phyloP scores from a whole-genome alignment of 2,329 filamentous ascomycete genomes.

The Colletotrichum brevisporum region DNA sequence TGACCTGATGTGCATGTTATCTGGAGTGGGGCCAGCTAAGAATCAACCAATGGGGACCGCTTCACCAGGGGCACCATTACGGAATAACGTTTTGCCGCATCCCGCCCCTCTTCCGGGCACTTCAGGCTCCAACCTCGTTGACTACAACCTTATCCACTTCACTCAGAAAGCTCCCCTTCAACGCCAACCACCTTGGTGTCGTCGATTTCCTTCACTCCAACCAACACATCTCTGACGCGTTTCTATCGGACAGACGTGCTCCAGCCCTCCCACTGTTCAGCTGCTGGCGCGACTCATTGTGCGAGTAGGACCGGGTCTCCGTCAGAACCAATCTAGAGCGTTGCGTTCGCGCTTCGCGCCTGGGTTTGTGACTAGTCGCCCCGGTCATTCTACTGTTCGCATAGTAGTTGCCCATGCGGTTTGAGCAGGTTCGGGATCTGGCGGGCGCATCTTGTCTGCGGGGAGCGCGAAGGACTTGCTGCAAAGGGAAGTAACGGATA shows the following conservation, averaged over 20 bases:
- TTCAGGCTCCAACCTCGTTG: too few species aligned
- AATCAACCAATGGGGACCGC: too few species aligned
- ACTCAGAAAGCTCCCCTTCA: too few species aligned
- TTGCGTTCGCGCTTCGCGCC: not conserved
- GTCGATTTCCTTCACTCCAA: not conserved
- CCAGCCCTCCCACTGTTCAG: conserved; percentile 5
- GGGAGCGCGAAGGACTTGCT: not conserved
- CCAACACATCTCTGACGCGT: not conserved
- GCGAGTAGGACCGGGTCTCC: conserved; percentile 15
- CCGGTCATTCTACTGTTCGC: conserved; percentile 30
- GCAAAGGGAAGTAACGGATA: not conserved
- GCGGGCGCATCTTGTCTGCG: conserved; percentile 4
- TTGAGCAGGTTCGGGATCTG: conserved; percentile 6
- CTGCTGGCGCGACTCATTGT: conserved; percentile 19
- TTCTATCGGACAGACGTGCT: conserved; percentile 1
- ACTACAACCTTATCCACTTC: too few species aligned
- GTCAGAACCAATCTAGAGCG: conserved; percentile 7
- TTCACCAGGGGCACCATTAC: too few species aligned
- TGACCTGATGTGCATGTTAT: too few species aligned
- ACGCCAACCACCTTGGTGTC: not conserved
- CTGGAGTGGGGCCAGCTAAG: too few species aligned
- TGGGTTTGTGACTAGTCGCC: conserved; percentile 15
- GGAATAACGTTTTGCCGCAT: too few species aligned
- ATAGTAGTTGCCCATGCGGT: conserved; percentile 18
- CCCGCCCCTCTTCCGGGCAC: too few species aligned